Base-by-base conservation (phyloP, 345 rosid species). In the Syzygium jambos region DNA sequence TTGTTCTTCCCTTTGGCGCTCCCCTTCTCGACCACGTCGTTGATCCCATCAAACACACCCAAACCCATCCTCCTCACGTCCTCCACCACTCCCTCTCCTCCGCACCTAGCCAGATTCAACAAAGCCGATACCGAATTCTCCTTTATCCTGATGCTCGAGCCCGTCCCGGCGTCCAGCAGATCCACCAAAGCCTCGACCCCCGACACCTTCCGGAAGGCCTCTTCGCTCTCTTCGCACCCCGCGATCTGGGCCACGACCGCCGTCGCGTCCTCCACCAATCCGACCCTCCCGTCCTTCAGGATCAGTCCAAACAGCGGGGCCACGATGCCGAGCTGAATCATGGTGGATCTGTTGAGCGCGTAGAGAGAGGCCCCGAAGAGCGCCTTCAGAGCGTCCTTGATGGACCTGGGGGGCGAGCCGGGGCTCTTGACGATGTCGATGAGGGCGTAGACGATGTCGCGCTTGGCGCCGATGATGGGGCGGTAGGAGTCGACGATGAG, bases 231-330 rank as follows among this genome's bases (percentile, higher is more conserved):
- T 87, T 93, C 98, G 85, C 98, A 95, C n/a, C 99, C 98, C 22
- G 96, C 98, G 6, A 97, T 89, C 90, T 97, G 99, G 43, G 98
- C 98, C 84, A 95, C 88, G 88, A 97, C 99, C 46, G 98, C 99
- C 86, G 95, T 94, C 22, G 99, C 95, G 87, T 97, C 99, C 90
- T 97, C 99, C 85, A 97, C 95, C 49, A 97, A 91, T 85, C 99
- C 99, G 27, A 88, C 93, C 65, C 98, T 89, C n/a, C 95, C 95
- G 82, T 95, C 98, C 87, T 93, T 95, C 19, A 97, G 86, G 51
- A 95, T 93, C 10, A 95, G 85, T 1, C 96, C 93, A 56, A 97
- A 93, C 78, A 97, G 90, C 2, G 98, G 90, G 21, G 93, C 91
- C 22, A 92, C 92, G 52, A 93, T 96, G 52, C 98, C 98, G 9